phyloP scores from a whole-genome alignment of 2,329 filamentous ascomycete genomes.

The Aspergillus aculeatinus region DNA sequence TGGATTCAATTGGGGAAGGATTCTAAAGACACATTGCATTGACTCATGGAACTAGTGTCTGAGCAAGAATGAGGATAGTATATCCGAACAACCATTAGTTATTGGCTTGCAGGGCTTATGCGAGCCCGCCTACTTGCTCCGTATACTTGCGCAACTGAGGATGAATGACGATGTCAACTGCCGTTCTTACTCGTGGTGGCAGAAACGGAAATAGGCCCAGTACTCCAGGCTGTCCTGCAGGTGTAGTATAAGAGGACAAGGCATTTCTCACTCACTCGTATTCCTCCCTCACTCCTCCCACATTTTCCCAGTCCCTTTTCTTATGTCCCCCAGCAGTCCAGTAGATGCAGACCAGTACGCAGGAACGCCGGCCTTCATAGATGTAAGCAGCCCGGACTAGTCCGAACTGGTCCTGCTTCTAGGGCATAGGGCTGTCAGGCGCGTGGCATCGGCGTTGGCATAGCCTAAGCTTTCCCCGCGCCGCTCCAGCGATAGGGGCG shows the following conservation, averaged over 20 bases:
- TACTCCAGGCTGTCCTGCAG: too few species aligned
- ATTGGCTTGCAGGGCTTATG: neutral
- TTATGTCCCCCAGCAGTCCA: too few species aligned
- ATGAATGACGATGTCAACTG: neutral
- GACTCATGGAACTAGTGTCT: neutral
- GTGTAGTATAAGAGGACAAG: too few species aligned
- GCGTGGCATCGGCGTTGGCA: slow-evolving; percentile 7
- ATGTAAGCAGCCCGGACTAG: neutral
- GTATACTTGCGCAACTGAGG: neutral
- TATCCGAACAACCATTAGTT: neutral
- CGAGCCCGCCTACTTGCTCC: neutral
- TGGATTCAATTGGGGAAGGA: slow-evolving; percentile 1
- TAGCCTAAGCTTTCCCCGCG: slow-evolving; percentile 7
- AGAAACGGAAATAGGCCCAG: too few species aligned
- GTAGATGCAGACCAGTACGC: neutral
- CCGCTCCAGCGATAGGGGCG: slow-evolving; percentile 7
- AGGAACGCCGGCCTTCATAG: neutral
- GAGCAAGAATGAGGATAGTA: neutral
- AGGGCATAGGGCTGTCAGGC: slow-evolving; percentile 3
- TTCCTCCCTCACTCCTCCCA: neutral
- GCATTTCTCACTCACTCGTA: too few species aligned
- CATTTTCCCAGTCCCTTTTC: neutral
- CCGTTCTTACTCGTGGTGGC: neutral
- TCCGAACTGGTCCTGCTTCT: neutral
- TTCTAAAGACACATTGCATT: neutral